Evolutionary conservation across 2,329 filamentous ascomycete genomes (phyloP), one percentile per base, ranked within the genome.

Genomic region (Leptographium flavum): DNA sequence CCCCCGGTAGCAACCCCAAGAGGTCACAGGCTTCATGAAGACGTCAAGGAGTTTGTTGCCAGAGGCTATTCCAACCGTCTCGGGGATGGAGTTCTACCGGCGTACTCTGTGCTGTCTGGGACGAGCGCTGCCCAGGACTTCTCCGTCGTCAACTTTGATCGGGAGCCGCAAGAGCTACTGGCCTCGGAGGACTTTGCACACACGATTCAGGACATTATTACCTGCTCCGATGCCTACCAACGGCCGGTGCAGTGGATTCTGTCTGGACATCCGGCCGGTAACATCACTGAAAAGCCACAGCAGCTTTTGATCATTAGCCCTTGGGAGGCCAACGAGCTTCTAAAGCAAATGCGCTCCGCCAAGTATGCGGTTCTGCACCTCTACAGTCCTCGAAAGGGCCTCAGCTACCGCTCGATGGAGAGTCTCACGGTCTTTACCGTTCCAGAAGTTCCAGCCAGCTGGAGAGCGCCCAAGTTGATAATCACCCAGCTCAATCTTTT

Each of bases 181-280:
- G 69, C 68, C 0, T 76, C 74, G 0, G 30, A 5, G 0, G 75
- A 81, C 52, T 80, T 74, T 48, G 57, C 62, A 0, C 52, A 47
- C 0, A 76, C 72, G 19, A 37, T 37, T 13, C 32, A 35, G 19
- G n/a, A 28, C n/a, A 35, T 9, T 9, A 17, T 9, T 17, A 35
- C 10, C n/a, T 28, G n/a, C 22, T 8, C 22, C n/a, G 39, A 41
- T 5, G 15, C 28, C 10, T 41, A 22, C 17, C 39, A 41, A 13
- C 28, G 39, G 3, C 39, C 39, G 5, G 11, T 22, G 17, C 28
- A 41, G 28, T 41, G 39, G 39, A 22, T 41, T 17, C 28, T 41
- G 14, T 15, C 27, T 23, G 17, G 38, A 10, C 38, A 28, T 15
- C 36, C 36, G 13, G 36, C 15, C 5, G 23, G 36, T 22, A 14